These are phyloP conservation scores for Carnegiea gigantea DNA, from an alignment of 179 eudicot genomes.

Conservation along the genomic window DNA sequence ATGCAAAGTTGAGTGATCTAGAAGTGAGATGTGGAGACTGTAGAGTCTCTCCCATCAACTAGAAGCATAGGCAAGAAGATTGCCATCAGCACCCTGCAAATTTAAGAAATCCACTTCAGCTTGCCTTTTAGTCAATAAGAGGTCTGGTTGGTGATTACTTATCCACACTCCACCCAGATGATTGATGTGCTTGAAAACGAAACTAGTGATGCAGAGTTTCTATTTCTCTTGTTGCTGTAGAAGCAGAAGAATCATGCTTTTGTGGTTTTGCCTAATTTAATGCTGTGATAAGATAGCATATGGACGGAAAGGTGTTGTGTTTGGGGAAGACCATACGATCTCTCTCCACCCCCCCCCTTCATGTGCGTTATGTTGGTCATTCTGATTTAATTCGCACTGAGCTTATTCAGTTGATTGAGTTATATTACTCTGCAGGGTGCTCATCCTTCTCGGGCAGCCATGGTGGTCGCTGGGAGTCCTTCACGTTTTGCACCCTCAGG, in stretches of 20 bases:
- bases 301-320: not conserved
- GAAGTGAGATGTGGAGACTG: not conserved
- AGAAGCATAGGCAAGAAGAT: not conserved
- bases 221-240: not conserved
- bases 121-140: not conserved
- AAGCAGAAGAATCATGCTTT: not conserved
- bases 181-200: not conserved
- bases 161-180: not conserved
- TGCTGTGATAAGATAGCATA: not conserved
- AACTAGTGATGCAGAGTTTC: not conserved
- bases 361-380: not conserved
- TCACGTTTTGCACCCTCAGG: conserved; percentile 83
- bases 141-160: not conserved
- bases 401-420: not conserved
- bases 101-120: conserved; percentile 2
- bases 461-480: conserved; percentile 63
- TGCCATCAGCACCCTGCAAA: not conserved
- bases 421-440: conserved; percentile 48
- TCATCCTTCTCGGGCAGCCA: conserved; percentile 53
- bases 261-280: not conserved
- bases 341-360: too few relatives aligned
- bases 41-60: not conserved
- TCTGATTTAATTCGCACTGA: not conserved
- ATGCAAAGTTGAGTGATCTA: not conserved
- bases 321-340: too few relatives aligned